Evolutionary conservation across 2,329 filamentous ascomycete species (phyloP), one percentile per base, ranked within the genome.

Genomic region (Arthroderma uncinatum): DNA sequence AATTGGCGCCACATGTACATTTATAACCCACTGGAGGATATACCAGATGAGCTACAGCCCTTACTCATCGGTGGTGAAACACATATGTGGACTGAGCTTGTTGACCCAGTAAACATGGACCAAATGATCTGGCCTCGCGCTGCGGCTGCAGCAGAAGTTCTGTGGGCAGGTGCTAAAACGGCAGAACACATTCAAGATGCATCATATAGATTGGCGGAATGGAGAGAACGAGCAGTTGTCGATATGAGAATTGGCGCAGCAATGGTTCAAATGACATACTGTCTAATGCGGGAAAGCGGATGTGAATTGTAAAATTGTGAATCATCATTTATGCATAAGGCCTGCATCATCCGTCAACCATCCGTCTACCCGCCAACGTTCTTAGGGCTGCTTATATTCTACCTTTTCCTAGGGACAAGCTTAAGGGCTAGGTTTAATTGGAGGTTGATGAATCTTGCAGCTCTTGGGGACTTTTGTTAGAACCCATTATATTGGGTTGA

Each of bases 1-100:
- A 87, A 81, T 73, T 95, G 90, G 90, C 81, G 83, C 5, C 76
- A 88, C 28, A 79, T 92, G 58, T 95, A 95, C 76, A 81, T 82
- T 19, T 87, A 92, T 70, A 85, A 95, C 67, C 89, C 89, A 0
- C 74, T 83, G 2, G 77, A 74, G 2, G 81, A 81, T 48, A 76
- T 95, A 3, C 79, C 84, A 0, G 72, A 71, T 8, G 77, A 83
- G 25, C 71, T 82, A 44, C 80, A 82, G 25, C 78, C 84, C 66
- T 79, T 88, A 10, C 84, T 95, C 2, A 70, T 93, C 7, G 90
- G 90, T 47, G 90, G 89, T 25, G 90, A 95, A 73, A 82, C 85
- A 14, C 86, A 87, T 57, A 80, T 89, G 58, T 95, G 89, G 89
- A 81, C 80, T 61, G 90, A 95, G 67, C 80, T 82, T 74, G 85